These are phyloP conservation scores for Thyridium curvatum DNA, from an alignment of 2,329 filamentous ascomycete genomes.

Conservation along the genomic window DNA sequence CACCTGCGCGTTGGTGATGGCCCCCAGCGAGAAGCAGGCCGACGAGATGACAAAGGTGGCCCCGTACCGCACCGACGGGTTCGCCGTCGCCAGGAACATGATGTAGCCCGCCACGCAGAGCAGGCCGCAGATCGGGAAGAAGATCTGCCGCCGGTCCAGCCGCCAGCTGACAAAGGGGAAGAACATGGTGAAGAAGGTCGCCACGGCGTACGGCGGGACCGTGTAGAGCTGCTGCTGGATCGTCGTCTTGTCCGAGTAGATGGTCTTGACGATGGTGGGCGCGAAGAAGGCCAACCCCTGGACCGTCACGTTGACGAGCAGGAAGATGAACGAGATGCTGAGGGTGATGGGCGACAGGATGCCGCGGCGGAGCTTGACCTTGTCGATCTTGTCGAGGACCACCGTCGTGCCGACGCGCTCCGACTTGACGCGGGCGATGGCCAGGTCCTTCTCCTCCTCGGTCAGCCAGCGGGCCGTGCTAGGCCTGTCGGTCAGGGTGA, in stretches of 20 bases:
- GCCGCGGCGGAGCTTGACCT: too few relatives aligned
- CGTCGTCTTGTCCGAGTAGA: slow-evolving; percentile 41
- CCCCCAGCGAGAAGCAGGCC: too few relatives aligned
- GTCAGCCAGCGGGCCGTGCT: slow-evolving; percentile 58
- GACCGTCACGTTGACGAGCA: neutral
- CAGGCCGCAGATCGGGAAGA: too few relatives aligned
- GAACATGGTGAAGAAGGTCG: slow-evolving; percentile 11
- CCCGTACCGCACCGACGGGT: too few relatives aligned
- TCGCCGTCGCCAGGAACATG: too few relatives aligned
- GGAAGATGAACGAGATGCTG: neutral
- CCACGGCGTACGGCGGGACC: slow-evolving; percentile 58
- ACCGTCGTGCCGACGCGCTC: slow-evolving; percentile 18
- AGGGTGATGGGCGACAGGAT: slow-evolving; percentile 16
- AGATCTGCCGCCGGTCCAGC: too few relatives aligned
- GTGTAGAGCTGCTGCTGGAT: slow-evolving; percentile 60
- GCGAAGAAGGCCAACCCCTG: slow-evolving; percentile 48
- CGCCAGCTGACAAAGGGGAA: too few relatives aligned
- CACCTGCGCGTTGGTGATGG: slow-evolving; percentile 26
- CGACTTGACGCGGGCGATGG: slow-evolving; percentile 57
- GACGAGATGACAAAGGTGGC: too few relatives aligned
- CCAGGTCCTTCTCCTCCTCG: slow-evolving; percentile 60
- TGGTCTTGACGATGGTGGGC: slow-evolving; percentile 45
- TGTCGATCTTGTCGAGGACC: too few relatives aligned
- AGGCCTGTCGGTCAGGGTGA: slow-evolving; percentile 70
- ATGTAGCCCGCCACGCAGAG: too few relatives aligned